These are phyloP conservation scores for Daldinia eschscholtzii DNA, from an alignment of 2,329 filamentous ascomycete species.

Conservation along the genomic window DNA sequence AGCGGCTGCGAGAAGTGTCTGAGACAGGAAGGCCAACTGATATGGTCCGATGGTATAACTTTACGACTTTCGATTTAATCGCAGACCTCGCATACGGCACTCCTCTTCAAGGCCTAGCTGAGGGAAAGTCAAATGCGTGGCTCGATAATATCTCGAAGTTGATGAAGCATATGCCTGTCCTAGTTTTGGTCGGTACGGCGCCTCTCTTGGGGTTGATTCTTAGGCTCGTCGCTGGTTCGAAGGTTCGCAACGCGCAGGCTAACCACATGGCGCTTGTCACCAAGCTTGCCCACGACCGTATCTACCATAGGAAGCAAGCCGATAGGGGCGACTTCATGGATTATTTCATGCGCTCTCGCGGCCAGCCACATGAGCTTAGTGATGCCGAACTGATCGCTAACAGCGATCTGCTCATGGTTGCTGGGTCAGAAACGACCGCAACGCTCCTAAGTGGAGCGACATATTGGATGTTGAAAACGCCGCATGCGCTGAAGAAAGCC, in stretches of 20 bases:
- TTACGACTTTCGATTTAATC: slow-evolving; percentile 49
- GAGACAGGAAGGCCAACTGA: slow-evolving; percentile 41
- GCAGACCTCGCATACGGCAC: slow-evolving; percentile 48
- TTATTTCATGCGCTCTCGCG: slow-evolving; percentile 50
- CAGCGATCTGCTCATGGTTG: slow-evolving; percentile 51
- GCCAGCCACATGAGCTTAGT: slow-evolving; percentile 48
- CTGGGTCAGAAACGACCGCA: slow-evolving; percentile 52
- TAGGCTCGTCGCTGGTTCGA: slow-evolving; percentile 43
- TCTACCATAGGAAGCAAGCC: slow-evolving; percentile 46
- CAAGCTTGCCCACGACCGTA: slow-evolving; percentile 45
- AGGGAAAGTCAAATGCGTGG: slow-evolving; percentile 54
- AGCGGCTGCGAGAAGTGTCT: slow-evolving; percentile 46
- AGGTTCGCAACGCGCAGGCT: slow-evolving; percentile 49
- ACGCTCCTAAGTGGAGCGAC: slow-evolving; percentile 47
- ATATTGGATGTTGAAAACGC: slow-evolving; percentile 52
- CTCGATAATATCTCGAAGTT: slow-evolving; percentile 47
- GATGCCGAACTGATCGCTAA: slow-evolving; percentile 53
- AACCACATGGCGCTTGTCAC: slow-evolving; percentile 46
- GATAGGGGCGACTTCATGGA: slow-evolving; percentile 52
- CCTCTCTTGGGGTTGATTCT: slow-evolving; percentile 37
- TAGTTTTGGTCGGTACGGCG: slow-evolving; percentile 41
- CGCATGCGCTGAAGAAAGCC: slow-evolving; percentile 45
- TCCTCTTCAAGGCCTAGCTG: slow-evolving; percentile 52
- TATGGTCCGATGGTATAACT: slow-evolving; percentile 56
- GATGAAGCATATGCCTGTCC: slow-evolving; percentile 44